Evolutionary conservation across 805 yeast genomes (phyloP).

Genomic region (Ogataea ganodermae): DNA sequence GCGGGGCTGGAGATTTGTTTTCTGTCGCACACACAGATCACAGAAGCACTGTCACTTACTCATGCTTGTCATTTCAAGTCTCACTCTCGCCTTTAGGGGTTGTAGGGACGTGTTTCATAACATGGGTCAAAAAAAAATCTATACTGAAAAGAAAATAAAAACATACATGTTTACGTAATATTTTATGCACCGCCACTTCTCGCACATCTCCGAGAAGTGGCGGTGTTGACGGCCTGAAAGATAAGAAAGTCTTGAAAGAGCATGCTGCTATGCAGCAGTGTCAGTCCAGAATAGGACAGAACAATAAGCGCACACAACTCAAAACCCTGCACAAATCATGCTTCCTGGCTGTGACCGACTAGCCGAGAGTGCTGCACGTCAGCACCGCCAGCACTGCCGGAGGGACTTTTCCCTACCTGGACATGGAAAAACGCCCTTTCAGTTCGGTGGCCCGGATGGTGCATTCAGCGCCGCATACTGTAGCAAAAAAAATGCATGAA

Average conservation of each 20-base stretch:
- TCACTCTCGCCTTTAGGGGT: no score
- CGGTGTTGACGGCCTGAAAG: neutral
- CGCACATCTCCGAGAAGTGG: conserved; percentile 1
- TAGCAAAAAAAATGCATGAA: neutral
- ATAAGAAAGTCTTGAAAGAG: no score
- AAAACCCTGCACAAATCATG: neutral
- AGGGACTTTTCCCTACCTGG: neutral
- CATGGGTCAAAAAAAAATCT: no score
- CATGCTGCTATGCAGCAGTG: no score
- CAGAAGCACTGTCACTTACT: no score
- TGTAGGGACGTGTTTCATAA: no score
- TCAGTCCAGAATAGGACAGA: no score
- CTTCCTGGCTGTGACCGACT: neutral
- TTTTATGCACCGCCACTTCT: neutral
- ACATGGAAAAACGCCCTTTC: neutral
- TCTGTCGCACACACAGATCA: no score
- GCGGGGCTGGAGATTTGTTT: neutral
- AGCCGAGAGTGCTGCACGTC: neutral
- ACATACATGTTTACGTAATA: neutral
- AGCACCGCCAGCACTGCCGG: neutral
- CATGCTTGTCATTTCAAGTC: neutral
- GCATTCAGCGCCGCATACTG: neutral
- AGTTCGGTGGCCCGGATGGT: neutral
- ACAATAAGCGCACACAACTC: no score
- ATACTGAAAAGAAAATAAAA: neutral